A percentile compares a stretch with the other conserved stretches of the same genome.
Conservation (phyloP, 805 yeast genomes). For the Pichia phayaonensis region DNA sequence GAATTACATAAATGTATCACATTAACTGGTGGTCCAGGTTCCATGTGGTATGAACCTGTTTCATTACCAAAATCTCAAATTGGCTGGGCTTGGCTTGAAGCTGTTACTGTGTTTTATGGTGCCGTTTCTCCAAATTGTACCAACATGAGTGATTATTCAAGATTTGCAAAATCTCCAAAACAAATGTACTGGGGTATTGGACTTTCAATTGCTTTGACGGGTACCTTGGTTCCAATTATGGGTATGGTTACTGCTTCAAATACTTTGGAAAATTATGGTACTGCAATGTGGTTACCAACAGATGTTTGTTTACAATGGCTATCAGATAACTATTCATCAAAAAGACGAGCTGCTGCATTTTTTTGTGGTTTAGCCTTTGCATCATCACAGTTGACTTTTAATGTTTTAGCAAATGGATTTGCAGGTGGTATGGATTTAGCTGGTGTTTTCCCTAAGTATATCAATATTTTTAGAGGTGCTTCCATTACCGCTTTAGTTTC, state of each 20-base stretch:
- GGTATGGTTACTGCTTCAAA: conserved; percentile 37
- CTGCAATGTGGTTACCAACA: conserved; percentile 38
- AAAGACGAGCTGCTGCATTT: conserved; percentile 41
- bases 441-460: conserved; percentile 36
- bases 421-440: conserved; percentile 45
- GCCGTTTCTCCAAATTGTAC: conserved; percentile 20
- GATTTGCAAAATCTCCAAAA: conserved; percentile 14
- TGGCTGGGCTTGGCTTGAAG: conserved; percentile 13
- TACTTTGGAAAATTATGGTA: conserved; percentile 26
- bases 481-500: conserved; percentile 29
- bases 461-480: conserved; percentile 40
- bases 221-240: conserved; percentile 36
- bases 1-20: not conserved
- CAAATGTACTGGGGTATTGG: conserved; percentile 25
- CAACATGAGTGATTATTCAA: conserved; percentile 22
- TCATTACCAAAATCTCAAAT: conserved; percentile 10
- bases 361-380: conserved; percentile 37
- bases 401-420: conserved; percentile 32
- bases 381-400: conserved; percentile 32
- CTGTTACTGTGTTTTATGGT: conserved; percentile 16
- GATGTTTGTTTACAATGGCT: conserved; percentile 34
- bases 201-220: conserved; percentile 31
- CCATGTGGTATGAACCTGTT: conserved; percentile 13
- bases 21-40: conserved; percentile 11
- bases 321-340: conserved; percentile 29